phyloP scores from a whole-genome alignment of 2,329 filamentous ascomycete genomes.

The Huntiella bhutanensis region DNA sequence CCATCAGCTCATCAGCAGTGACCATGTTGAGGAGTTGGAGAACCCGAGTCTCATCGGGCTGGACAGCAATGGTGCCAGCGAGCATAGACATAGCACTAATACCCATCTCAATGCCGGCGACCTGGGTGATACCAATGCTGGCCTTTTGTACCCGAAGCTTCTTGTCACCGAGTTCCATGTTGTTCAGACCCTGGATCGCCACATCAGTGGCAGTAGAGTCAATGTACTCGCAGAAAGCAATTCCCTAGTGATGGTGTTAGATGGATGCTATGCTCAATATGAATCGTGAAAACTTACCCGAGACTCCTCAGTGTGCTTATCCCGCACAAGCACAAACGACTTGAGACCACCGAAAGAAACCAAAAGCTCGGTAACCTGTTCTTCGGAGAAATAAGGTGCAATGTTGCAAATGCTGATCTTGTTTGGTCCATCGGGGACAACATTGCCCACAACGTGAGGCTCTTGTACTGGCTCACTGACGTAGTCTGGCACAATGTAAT shows the following conservation, averaged over 20 bases:
- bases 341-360: slow-evolving; percentile 85
- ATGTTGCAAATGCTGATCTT: slow-evolving; percentile 91
- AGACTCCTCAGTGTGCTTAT: slow-evolving; percentile 67
- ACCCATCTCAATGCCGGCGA: slow-evolving; percentile 77
- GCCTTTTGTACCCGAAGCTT: slow-evolving; percentile 73
- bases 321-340: slow-evolving; percentile 77
- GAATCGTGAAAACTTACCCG: slow-evolving; percentile 37
- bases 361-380: slow-evolving; percentile 78
- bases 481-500: slow-evolving; percentile 79
- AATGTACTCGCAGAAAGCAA: slow-evolving; percentile 89
- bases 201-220: slow-evolving; percentile 60
- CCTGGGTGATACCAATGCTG: slow-evolving; percentile 86
- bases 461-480: neutral
- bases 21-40: slow-evolving; percentile 97
- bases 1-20: slow-evolving; percentile 81
- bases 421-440: slow-evolving; percentile 81
- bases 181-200: slow-evolving; percentile 77
- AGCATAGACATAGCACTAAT: slow-evolving; percentile 97
- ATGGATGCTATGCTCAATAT: slow-evolving; percentile 2
- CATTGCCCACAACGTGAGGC: slow-evolving; percentile 24
- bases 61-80: slow-evolving; percentile 66
- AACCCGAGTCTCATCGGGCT: slow-evolving; percentile 65
- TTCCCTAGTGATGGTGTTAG: slow-evolving; percentile 42
- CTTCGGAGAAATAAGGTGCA: slow-evolving; percentile 69
- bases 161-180: slow-evolving; percentile 80